Evolutionary conservation across 306 rosid species (phyloP).

Genomic region (Acacia confusa): DNA sequence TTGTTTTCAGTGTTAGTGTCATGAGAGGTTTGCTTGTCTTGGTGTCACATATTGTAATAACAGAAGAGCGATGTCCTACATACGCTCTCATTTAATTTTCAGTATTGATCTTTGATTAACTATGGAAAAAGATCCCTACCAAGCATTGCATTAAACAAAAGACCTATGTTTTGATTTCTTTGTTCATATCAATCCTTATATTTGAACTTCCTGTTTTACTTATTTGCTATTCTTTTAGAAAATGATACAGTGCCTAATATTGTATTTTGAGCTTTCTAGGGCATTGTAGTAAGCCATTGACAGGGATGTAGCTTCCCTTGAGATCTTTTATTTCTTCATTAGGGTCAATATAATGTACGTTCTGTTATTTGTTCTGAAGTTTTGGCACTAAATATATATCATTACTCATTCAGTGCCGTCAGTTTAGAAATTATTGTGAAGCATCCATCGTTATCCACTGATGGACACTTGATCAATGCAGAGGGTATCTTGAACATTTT

Average conservation of each 20-base stretch:
- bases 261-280: background rate
- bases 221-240: background rate
- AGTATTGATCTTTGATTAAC: constrained; percentile 13
- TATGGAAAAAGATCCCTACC: background rate
- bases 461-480: background rate
- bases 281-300: background rate
- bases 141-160: constrained; percentile 20
- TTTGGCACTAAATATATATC: background rate
- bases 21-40: constrained; percentile 24
- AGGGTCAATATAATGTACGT: background rate
- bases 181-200: background rate
- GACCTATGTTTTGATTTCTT: constrained; percentile 13
- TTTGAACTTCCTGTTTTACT: background rate
- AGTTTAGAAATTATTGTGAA: background rate
- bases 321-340: background rate
- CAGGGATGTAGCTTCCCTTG: background rate
- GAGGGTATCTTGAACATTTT: background rate
- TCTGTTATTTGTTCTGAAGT: background rate
- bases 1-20: background rate
- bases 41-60: constrained; percentile 49
- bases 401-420: background rate
- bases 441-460: background rate
- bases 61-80: constrained; percentile 33
- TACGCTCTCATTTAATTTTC: constrained; percentile 23
- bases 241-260: background rate